These are phyloP conservation scores for Penicillium malachiteum DNA, from an alignment of 495 filamentous ascomycete genomes.

Conservation along the genomic window DNA sequence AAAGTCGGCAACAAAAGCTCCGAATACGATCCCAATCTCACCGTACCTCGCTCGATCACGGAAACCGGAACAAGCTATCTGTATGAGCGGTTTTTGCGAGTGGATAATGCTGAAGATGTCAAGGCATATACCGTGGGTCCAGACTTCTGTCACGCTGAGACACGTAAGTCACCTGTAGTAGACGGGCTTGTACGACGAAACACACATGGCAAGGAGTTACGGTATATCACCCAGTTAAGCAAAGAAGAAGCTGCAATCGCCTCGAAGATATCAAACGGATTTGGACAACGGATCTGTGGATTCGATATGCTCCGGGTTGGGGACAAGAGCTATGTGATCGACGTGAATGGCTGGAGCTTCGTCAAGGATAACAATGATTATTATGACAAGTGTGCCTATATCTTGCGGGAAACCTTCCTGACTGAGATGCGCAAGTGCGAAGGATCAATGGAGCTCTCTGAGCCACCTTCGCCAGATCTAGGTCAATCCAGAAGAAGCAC, in stretches of 20 bases:
- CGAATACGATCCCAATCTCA: slow-evolving; percentile 77
- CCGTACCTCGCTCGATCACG: slow-evolving; percentile 73
- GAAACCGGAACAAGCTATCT: slow-evolving; percentile 81
- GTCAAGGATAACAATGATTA: slow-evolving; percentile 99
- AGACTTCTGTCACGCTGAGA: slow-evolving; percentile 93
- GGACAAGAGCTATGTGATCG: slow-evolving; percentile 93
- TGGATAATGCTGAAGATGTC: slow-evolving; percentile 95
- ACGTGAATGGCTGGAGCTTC: slow-evolving; percentile 99
- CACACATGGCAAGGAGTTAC: slow-evolving; percentile 93
- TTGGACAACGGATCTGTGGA: slow-evolving; percentile 93
- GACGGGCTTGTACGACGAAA: slow-evolving; percentile 95
- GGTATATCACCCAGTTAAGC: slow-evolving; percentile 84
- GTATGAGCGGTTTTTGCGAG: slow-evolving; percentile 94
- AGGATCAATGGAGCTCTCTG: slow-evolving; percentile 34
- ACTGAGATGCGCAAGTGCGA: slow-evolving; percentile 64
- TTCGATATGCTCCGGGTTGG: slow-evolving; percentile 90
- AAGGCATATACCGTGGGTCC: slow-evolving; percentile 98
- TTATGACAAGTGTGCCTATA: slow-evolving; percentile 85
- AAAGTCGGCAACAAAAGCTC: slow-evolving; percentile 99
- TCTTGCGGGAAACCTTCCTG: slow-evolving; percentile 83
- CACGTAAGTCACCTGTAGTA: slow-evolving; percentile 93
- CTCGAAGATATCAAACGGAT: slow-evolving; percentile 82
- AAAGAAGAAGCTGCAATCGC: slow-evolving; percentile 83
- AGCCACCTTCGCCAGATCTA: slow-evolving; percentile 32
- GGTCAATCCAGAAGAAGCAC: slow-evolving; percentile 32